Conservation (phyloP, 2,329 filamentous ascomycete species). For the Apiospora phragmitis region DNA sequence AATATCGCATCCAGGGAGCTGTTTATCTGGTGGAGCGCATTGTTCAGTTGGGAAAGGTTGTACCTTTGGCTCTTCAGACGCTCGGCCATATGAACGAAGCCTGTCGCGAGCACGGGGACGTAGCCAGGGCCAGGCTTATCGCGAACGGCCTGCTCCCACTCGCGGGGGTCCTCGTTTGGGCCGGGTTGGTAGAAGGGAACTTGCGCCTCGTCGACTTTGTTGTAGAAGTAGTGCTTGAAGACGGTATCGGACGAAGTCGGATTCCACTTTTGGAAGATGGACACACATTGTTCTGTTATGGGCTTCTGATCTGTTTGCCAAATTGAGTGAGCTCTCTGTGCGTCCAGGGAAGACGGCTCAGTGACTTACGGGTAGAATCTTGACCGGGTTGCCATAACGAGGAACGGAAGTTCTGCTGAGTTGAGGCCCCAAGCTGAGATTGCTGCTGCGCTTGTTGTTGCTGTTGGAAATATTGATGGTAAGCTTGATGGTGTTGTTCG, state of each 20-base stretch:
- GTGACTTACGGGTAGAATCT: constrained; percentile 47
- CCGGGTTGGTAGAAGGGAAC: constrained; percentile 76
- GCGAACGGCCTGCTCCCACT: constrained; percentile 82
- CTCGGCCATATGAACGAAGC: constrained; percentile 70
- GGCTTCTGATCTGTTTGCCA: constrained; percentile 64
- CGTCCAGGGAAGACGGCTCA: constrained; percentile 27
- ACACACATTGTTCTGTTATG: constrained; percentile 71
- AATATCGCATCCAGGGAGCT: constrained; percentile 70
- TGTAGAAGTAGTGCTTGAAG: constrained; percentile 87
- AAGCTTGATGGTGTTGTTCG: constrained; percentile 35
- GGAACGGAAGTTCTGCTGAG: constrained; percentile 36
- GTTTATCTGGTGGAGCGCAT: constrained; percentile 78
- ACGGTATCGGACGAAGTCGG: constrained; percentile 66
- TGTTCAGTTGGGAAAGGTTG: constrained; percentile 69
- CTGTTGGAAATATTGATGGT: constrained; percentile 43
- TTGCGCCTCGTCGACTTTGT: constrained; percentile 72
- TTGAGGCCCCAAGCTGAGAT: constrained; percentile 26
- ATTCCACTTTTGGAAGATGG: constrained; percentile 74
- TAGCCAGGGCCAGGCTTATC: constrained; percentile 76
- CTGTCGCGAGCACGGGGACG: constrained; percentile 74
- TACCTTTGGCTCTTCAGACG: constrained; percentile 72
- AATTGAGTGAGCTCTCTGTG: constrained; percentile 16
- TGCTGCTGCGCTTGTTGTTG: constrained; percentile 29
- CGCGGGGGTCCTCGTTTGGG: constrained; percentile 69
- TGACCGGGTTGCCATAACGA: constrained; percentile 56